These are phyloP conservation scores for Chaetomidium leptoderma DNA, from an alignment of 495 filamentous ascomycete species.

Conservation along the genomic window DNA sequence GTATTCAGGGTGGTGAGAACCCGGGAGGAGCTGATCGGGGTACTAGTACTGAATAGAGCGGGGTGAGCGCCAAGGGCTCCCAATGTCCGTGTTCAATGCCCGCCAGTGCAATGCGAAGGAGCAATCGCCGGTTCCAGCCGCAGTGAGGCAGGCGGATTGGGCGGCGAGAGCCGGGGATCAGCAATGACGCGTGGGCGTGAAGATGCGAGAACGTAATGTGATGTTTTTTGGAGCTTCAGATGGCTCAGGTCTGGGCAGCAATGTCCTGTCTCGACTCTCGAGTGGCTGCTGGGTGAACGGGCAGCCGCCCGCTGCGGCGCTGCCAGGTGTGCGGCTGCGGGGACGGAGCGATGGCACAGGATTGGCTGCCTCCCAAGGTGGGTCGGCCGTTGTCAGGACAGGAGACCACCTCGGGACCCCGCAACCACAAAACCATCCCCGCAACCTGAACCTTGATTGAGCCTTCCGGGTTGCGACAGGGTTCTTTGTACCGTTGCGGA, in stretches of 20 bases:
- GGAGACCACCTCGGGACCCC: not conserved
- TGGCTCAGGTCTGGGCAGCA: not conserved
- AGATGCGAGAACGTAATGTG: not conserved
- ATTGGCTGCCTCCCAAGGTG: constrained; percentile 1
- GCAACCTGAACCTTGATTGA: no score
- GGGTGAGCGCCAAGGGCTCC: not conserved
- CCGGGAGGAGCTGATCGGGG: not conserved
- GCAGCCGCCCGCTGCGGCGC: not conserved
- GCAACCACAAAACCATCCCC: not conserved
- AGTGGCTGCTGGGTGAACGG: not conserved
- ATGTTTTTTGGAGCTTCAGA: constrained; percentile 8
- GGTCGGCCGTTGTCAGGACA: not conserved
- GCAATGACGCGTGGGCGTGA: constrained; percentile 2
- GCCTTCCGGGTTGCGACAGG: no score
- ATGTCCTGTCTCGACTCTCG: not conserved
- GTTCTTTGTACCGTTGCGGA: no score
- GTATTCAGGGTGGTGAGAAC: not conserved
- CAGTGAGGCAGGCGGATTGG: constrained; percentile 5
- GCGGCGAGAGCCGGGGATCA: constrained; percentile 6
- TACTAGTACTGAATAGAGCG: no score
- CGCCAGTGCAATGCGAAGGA: not conserved
- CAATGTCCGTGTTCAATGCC: not conserved
- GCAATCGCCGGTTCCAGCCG: constrained; percentile 5
- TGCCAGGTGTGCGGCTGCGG: constrained; percentile 8
- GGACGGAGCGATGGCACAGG: not conserved